Evolutionary conservation across 371 early-diverging fungal genomes (phyloP), one percentile per base, ranked within the genome.

Genomic region (Umbelopsis sp.): DNA sequence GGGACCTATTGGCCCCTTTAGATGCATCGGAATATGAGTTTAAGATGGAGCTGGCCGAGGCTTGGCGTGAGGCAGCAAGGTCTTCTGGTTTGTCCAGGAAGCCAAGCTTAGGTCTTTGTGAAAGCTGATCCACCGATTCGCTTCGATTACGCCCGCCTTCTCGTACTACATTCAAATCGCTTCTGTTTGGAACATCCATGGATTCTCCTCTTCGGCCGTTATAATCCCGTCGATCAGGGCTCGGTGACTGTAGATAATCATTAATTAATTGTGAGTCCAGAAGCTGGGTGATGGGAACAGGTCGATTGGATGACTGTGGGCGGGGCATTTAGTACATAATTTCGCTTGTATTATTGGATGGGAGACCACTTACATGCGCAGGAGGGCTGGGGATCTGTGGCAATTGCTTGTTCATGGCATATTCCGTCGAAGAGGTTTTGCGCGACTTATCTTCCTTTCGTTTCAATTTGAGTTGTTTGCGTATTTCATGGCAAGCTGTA

Each of bases 401-500:
- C n/a, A 57, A n/a, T 29, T 57, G 57, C 18, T 57, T 57, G 35
- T 57, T 57, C 18, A 35, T n/a, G 5, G 57, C 57, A 35, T 57
- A 57, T 7, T 57, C 57, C 3, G 57, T 6, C 57, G 57, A 57
- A 57, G 4, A 37, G 29, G 57, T 57, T 11, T 57, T 57, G 35
- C 57, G 57, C 37, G 57, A 29, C 35, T 67, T 67, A 25, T 79
- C 80, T 69, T 80, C 77, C 63, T 76, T 62, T 66, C 78, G 74
- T 44, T 63, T 69, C 46, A 75, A 71, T 63, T 76, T 76, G 24
- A 80, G 74, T 51, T 72, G 62, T 69, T 70, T 76, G 9, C 81
- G 67, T 67, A 70, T 74, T 29, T 83, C 78, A 72, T 80, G 78
- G 65, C 83, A 83, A 50, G 75, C 74, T 63, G 81, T 78, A 67